Percentiles rank a stretch among this genome's conserved stretches.
Evolutionary conservation across 2,329 filamentous ascomycete species (phyloP).

Genomic region (Xylariaceae sp.): DNA sequence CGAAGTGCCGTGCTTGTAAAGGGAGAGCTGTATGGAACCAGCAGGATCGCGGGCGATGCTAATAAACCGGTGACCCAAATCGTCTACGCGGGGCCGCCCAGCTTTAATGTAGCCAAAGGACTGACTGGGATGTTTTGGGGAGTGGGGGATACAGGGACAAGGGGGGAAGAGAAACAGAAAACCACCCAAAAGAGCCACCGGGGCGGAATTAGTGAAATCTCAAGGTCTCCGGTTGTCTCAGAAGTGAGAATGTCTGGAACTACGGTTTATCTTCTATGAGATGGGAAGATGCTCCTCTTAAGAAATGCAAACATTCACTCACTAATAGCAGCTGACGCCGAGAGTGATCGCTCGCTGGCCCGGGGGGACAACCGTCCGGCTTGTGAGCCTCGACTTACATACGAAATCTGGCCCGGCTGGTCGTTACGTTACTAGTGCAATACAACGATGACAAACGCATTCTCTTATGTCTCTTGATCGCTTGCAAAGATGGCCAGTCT

Average conservation of each 20-base stretch:
- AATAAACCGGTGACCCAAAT: neutral
- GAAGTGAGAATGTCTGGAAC: neutral
- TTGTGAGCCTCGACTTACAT: constrained; percentile 6
- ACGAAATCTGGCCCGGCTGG: constrained; percentile 1
- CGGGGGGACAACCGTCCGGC: constrained; percentile 1
- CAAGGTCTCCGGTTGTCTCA: too few relatives aligned
- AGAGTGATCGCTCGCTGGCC: constrained; percentile 2
- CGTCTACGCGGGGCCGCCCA: constrained; percentile 16
- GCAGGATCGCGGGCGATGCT: neutral
- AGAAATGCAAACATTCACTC: neutral
- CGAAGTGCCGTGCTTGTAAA: neutral
- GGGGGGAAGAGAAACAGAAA: constrained; percentile 7
- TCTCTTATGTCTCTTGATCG: neutral
- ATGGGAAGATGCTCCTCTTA: neutral
- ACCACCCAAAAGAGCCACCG: constrained; percentile 6
- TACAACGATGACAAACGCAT: neutral
- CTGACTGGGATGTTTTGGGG: constrained; percentile 3
- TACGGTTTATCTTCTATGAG: too few relatives aligned
- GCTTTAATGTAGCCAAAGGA: constrained; percentile 15
- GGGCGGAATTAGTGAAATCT: too few relatives aligned
- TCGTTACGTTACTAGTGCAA: constrained; percentile 12
- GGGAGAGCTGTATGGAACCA: neutral
- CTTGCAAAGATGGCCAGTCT: constrained; percentile 1
- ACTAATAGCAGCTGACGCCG: too few relatives aligned
- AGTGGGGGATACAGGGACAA: constrained; percentile 23